Base-by-base conservation (phyloP, 1,139 yeast species). In the Hyphopichia fennica region DNA sequence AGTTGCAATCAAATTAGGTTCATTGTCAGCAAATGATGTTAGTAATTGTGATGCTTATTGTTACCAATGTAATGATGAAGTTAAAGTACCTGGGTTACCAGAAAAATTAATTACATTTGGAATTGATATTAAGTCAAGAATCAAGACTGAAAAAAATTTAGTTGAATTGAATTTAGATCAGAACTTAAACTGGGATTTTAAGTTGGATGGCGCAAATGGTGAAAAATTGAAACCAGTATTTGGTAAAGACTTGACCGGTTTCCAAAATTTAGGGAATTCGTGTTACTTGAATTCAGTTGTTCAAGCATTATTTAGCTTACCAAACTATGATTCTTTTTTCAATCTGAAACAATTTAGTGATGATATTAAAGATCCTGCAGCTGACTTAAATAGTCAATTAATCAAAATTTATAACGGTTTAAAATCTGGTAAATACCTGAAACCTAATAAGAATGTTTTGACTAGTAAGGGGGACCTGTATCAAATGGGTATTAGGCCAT, bases 161-260 rank as follows among this genome's bases (percentile, higher is more conserved):
- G 81, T 91, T 2, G 99, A 93, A 59, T 66, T 93, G 47, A 96
- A 95, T 63, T 78, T 93, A 42, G 97, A 91, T 58, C 97, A 91
- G 58, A 93, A 93, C 60, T 60, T 89, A 65, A 86, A 84, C 53
- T 95, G 97, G 97, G 96, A 91, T 48, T 93, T 95, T 62, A 80
- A 81, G 46, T 79, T 91, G 78, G 84, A 83, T 27, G 84, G 84
- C 35, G 81, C 82, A 2, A 72, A 81, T 46, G 97, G 97, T 18
- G 79, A 78, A 36, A 76, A 77, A 38, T 66, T 87, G 37, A 58
- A 64, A 16, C 89, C 91, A 0, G 67, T 89, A 1, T 83, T 73
- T 65, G 95, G 93, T 1, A 60, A 77, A 33, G 84, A 82, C 6
- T 66, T 85, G 43, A 84, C 95, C 1, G 99, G 99, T 0, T 65